Conservation (phyloP, 495 filamentous ascomycete genomes). For the Talaromyces stipitatus region DNA sequence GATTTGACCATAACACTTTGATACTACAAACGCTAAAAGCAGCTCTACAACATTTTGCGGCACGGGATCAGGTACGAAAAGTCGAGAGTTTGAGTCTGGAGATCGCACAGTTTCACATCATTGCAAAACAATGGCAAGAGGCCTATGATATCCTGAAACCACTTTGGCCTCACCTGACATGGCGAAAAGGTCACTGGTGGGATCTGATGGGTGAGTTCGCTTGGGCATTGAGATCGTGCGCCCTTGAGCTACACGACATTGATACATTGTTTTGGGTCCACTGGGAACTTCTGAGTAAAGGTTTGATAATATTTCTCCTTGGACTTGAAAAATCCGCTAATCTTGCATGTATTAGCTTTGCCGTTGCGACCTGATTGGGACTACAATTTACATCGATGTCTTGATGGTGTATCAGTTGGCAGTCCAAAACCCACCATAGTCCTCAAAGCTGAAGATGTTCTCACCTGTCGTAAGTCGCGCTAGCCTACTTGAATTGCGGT, state of each 20-base stretch:
- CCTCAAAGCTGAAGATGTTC: constrained; percentile 56
- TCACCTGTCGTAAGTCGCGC: constrained; percentile 54
- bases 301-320: constrained; percentile 36
- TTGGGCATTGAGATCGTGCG: constrained; percentile 69
- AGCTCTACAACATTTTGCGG: constrained; percentile 58
- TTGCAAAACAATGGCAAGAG: constrained; percentile 52
- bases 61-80: constrained; percentile 52
- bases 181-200: constrained; percentile 78
- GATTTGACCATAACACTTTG: constrained; percentile 55
- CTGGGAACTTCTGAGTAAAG: constrained; percentile 69
- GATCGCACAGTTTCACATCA: constrained; percentile 59
- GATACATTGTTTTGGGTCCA: constrained; percentile 67
- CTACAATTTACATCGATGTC: constrained; percentile 66
- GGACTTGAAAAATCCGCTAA: not conserved
- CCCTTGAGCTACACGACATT: constrained; percentile 51
- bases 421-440: constrained; percentile 56
- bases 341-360: constrained; percentile 42
- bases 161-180: constrained; percentile 65
- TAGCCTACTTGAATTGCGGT: not conserved
- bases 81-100: constrained; percentile 64
- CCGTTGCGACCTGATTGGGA: constrained; percentile 50
- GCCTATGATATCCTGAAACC: constrained; percentile 61
- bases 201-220: constrained; percentile 62
- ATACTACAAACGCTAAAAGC: constrained; percentile 53
- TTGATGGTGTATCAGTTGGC: constrained; percentile 45